Evolutionary conservation across 1,284 basidiomycete species (phyloP).

Genomic region (Wolfiporia cocos): DNA sequence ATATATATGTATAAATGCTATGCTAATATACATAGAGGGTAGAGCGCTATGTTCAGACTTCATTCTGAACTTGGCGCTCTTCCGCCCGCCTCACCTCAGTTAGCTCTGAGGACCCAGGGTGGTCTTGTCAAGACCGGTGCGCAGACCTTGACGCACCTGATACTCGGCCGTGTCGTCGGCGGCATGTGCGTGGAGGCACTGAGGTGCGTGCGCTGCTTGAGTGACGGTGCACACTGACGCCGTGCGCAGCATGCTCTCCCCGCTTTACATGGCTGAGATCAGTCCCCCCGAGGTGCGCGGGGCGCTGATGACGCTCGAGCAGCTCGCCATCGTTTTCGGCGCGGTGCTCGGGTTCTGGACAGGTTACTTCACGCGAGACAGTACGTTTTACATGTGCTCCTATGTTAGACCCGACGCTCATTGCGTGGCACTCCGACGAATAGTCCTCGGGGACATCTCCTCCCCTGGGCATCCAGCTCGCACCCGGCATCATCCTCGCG

Average conservation of each 20-base stretch:
- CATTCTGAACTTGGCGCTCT: too few species aligned
- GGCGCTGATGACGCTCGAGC: conserved; percentile 74
- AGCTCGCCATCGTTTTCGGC: conserved; percentile 72
- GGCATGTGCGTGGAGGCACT: conserved; percentile 78
- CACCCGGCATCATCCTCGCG: conserved; percentile 63
- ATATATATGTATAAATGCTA: too few species aligned
- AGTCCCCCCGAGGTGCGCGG: conserved; percentile 78
- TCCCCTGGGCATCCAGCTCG: conserved; percentile 73
- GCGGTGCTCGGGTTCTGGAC: conserved; percentile 80
- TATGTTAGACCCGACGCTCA: background rate
- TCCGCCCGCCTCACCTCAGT: background rate
- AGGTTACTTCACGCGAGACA: conserved; percentile 63
- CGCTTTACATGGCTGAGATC: conserved; percentile 81
- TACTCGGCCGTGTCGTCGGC: conserved; percentile 65
- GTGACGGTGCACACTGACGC: background rate
- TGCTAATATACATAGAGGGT: conserved; percentile 51
- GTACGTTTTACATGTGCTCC: conserved; percentile 31
- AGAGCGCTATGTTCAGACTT: too few species aligned
- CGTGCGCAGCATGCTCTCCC: conserved; percentile 59
- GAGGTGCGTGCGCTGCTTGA: conserved; percentile 35
- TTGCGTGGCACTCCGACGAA: background rate
- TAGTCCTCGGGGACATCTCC: conserved; percentile 53
- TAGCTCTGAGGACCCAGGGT: conserved; percentile 1
- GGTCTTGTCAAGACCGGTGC: conserved; percentile 53
- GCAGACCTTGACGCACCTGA: conserved; percentile 46